Evolutionary conservation across 352 stramenopile species (phyloP).

Genomic region (Phytopythium oedochilum): DNA sequence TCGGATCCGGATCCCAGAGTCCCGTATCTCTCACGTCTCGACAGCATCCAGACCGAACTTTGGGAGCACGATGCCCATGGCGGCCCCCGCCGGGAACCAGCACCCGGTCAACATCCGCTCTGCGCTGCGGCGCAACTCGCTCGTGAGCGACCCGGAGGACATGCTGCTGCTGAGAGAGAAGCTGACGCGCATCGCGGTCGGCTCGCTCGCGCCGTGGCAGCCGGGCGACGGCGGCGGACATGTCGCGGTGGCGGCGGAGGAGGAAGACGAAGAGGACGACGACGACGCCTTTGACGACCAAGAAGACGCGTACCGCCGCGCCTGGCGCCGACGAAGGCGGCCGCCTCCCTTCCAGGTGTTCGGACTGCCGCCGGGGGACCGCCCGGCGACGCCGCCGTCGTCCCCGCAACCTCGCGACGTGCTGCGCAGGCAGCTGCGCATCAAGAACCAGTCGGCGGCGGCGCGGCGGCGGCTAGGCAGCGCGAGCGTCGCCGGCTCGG

Average conservation of each 20-base stretch:
- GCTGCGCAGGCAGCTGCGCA: slow-evolving; percentile 57
- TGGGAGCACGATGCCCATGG: slow-evolving; percentile 1
- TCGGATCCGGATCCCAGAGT: too few relatives aligned
- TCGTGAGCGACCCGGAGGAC: slow-evolving; percentile 58
- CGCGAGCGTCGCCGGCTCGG: slow-evolving; percentile 5
- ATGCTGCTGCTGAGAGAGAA: slow-evolving; percentile 70
- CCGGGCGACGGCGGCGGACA: slow-evolving; percentile 3
- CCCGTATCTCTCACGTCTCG: too few relatives aligned
- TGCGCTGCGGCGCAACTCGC: slow-evolving; percentile 41
- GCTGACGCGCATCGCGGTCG: slow-evolving; percentile 66
- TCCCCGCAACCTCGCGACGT: slow-evolving; percentile 74
- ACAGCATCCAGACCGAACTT: too few relatives aligned
- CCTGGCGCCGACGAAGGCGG: not conserved
- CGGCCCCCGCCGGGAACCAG: not conserved
- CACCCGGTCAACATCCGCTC: slow-evolving; percentile 26
- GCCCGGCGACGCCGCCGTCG: slow-evolving; percentile 65
- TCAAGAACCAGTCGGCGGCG: slow-evolving; percentile 33
- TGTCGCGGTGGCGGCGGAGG: slow-evolving; percentile 9
- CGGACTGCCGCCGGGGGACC: slow-evolving; percentile 29
- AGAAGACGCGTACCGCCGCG: not conserved
- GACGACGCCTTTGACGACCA: slow-evolving; percentile 18
- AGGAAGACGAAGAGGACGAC: slow-evolving; percentile 11
- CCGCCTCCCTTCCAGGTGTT: slow-evolving; percentile 45
- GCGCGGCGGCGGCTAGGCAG: slow-evolving; percentile 5
- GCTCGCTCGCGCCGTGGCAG: not conserved